Conservation (phyloP, 345 rosid species). For the Camelina neglecta region DNA sequence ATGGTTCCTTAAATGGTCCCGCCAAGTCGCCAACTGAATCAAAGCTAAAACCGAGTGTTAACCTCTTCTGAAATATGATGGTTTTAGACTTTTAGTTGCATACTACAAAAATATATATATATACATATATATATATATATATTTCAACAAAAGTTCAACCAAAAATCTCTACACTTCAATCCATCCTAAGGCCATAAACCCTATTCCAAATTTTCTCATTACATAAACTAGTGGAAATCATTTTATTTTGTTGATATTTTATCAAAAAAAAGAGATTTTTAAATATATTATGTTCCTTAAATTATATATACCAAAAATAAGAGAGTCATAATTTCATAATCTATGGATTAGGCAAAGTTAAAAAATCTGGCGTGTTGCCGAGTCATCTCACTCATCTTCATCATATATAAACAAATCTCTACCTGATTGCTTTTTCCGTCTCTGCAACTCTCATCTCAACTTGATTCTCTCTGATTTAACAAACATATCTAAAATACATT, state of each 20-base stretch:
- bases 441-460: conserved; percentile 6
- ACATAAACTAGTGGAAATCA: not conserved
- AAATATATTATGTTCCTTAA: not conserved
- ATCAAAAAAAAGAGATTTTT: no score
- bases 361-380: conserved; percentile 41
- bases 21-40: conserved; percentile 18
- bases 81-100: not conserved
- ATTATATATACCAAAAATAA: not conserved
- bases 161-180: not conserved
- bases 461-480: not conserved
- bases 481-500: conserved; percentile 1
- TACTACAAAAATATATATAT: not conserved
- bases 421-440: conserved; percentile 1
- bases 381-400: conserved; percentile 24
- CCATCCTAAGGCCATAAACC: not conserved
- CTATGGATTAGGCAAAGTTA: not conserved
- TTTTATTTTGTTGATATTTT: not conserved
- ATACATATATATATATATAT: not conserved
- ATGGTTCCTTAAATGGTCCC: not conserved
- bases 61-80: not conserved
- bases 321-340: not conserved
- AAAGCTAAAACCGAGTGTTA: not conserved
- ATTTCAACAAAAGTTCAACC: not conserved
- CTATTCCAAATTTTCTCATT: not conserved
- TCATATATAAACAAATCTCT: conserved; percentile 15